A percentile compares a stretch with the other conserved stretches of the same genome.
Conservation (phyloP, 352 stramenopile species). For the Phytophthora sp. region DNA sequence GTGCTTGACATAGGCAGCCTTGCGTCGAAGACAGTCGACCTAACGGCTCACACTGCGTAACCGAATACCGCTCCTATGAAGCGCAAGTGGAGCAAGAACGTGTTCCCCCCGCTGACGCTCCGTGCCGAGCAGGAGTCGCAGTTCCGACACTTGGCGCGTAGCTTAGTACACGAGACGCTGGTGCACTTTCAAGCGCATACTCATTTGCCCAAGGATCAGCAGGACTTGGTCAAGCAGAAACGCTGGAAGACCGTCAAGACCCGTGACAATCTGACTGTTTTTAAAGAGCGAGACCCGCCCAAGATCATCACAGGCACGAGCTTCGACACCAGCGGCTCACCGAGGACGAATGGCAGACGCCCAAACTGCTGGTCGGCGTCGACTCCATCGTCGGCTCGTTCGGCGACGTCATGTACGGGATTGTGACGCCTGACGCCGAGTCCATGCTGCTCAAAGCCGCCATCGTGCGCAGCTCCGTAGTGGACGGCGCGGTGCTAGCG, state of each 20-base stretch:
- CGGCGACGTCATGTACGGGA: constrained; percentile 69
- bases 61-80: constrained; percentile 16
- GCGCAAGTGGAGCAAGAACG: constrained; percentile 33
- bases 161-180: constrained; percentile 44
- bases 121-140: constrained; percentile 28
- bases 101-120: constrained; percentile 42
- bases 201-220: constrained; percentile 14
- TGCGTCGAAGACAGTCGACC: too few species aligned
- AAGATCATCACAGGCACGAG: constrained; percentile 35
- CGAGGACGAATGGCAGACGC: constrained; percentile 46
- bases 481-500: constrained; percentile 47
- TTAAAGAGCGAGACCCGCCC: constrained; percentile 47
- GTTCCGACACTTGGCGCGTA: constrained; percentile 34
- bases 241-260: constrained; percentile 54
- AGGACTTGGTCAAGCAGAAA: constrained; percentile 34
- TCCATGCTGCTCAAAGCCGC: constrained; percentile 51
- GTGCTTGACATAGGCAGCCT: constrained; percentile 8
- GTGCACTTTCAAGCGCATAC: constrained; percentile 41
- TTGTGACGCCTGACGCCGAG: constrained; percentile 42
- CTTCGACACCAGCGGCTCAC: constrained; percentile 42
- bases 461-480: constrained; percentile 39
- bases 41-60: too few species aligned
- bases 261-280: constrained; percentile 46
- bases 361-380: constrained; percentile 52
- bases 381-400: constrained; percentile 56